These are phyloP conservation scores for Kazachstania taianensis DNA, from an alignment of 805 yeast genomes.

Conservation along the genomic window DNA sequence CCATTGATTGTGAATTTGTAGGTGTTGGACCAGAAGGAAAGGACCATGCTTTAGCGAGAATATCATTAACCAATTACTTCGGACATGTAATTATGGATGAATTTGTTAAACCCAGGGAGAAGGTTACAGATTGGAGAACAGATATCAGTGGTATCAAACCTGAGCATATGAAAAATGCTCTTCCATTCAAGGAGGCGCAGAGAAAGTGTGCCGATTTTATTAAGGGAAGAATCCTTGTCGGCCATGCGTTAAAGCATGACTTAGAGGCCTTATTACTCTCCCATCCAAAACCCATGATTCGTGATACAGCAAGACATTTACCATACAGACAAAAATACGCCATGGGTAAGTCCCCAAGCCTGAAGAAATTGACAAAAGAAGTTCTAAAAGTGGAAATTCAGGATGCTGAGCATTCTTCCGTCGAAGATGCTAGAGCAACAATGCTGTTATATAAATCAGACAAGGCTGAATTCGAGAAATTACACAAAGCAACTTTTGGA, in stretches of 20 bases:
- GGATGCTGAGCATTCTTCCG: slow-evolving; percentile 69
- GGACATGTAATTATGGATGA: slow-evolving; percentile 65
- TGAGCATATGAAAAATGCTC: slow-evolving; percentile 55
- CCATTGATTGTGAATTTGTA: slow-evolving; percentile 91
- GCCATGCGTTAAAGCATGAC: slow-evolving; percentile 81
- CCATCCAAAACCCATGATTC: slow-evolving; percentile 51
- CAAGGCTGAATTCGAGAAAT: slow-evolving; percentile 50
- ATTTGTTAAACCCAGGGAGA: slow-evolving; percentile 65
- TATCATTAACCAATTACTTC: slow-evolving; percentile 74
- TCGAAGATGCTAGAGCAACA: slow-evolving; percentile 83
- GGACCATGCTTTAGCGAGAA: slow-evolving; percentile 70
- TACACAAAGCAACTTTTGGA: slow-evolving; percentile 13
- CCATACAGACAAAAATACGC: slow-evolving; percentile 47
- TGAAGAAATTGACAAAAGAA: slow-evolving; percentile 54
- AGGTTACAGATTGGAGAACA: slow-evolving; percentile 85
- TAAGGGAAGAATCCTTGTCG: slow-evolving; percentile 53
- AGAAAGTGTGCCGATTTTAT: slow-evolving; percentile 41
- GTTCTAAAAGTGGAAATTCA: slow-evolving; percentile 56
- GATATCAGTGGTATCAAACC: slow-evolving; percentile 85
- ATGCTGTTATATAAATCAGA: slow-evolving; percentile 66
- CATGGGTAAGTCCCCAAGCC: slow-evolving; percentile 61
- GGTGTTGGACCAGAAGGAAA: slow-evolving; percentile 73
- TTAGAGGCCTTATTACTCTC: slow-evolving; percentile 54
- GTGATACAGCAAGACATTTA: slow-evolving; percentile 64
- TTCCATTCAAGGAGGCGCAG: slow-evolving; percentile 60